Base-by-base conservation (phyloP, 1,284 basidiomycete genomes). In the Boletus sp. region DNA sequence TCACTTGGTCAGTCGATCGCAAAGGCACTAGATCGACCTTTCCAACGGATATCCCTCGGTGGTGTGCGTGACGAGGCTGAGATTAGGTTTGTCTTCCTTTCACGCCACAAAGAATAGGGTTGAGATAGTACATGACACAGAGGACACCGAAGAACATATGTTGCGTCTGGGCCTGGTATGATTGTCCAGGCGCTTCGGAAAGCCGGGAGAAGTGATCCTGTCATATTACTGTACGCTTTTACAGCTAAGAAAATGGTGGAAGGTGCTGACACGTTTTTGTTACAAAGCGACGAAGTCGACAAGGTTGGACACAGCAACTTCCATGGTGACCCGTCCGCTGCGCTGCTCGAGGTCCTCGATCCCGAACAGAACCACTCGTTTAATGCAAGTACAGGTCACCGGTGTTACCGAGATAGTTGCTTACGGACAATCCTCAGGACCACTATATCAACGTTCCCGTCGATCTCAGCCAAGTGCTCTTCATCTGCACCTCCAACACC, bases 361-460 rank as follows among this genome's bases (percentile, higher is more conserved):
- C 94, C 94, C 0, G 94, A 97, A 72, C 94, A 97, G 77, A 97
- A 96, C 67, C 85, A 89, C 69, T 83, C 88, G 1, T 96, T 96
- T 76, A 88, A 88, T 76, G 84, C 89, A 71, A 63, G 86, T 79
- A 33, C 60, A 52, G 2, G 6, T 56, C 19, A 14, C 27, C 35
- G 28, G 30, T 16, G 30, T 25, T 47, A 1, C 48, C 2, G 19
- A 9, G 13, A 30, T 14, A 19, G 23, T 19, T 21, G 31, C 60
- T 74, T 17, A 70, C 51, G 2, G 1, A 6, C 6, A 10, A 27
- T 13, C 4, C 46, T 38, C 52, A 95, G 87, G 94, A 97, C 72
- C 94, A 96, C 74, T 96, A 97, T 68, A 84, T 94, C 76, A 93
- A 95, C 66, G 91, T 96, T 3, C 94, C 95, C 4, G 86, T 96